Evolutionary conservation across 1,284 basidiomycete species (phyloP), one percentile per base, ranked within the genome.

Genomic region (Ceratobasidium sp.): DNA sequence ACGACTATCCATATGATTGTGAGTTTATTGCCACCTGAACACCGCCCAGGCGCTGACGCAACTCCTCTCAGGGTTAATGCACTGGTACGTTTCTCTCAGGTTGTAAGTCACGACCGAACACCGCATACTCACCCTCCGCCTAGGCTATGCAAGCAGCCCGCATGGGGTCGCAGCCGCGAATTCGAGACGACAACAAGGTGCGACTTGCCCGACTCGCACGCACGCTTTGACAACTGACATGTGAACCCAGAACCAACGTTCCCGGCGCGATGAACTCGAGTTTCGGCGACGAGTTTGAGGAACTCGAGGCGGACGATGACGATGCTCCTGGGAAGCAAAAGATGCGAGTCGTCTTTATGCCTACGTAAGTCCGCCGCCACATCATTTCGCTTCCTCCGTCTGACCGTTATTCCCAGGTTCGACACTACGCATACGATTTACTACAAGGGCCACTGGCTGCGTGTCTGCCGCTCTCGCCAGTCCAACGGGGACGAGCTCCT

Each of bases 371-470:
- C 23, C 55, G 35, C 46, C 55, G 30, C 49, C 44, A 28, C 47
- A 44, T 41, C 50, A 6, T 59, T 50, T 47, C 26, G 26, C 38
- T 21, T 35, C 14, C 6, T 14, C 49, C 44, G 32, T 44, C 72
- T 54, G 16, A 13, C 50, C 28, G 11, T 62, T 26, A 4, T 18
- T 7, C 28, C 49, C 71, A 38, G 50, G 26, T 52, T 63, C 61
- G 91, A 93, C 79, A 91, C 90, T 18, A 93, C 91, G 1, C 91
- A 93, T 79, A 93, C 91, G 44, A 92, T 93, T 73, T 93, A 88
- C 79, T 93, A 92, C 83, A 86, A 86, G 63, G 89, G 89, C 0
- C 92, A 93, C 80, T 93, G 91, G 91, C 84, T 93, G 72, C 85
- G 92, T 44, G 89, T 93, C 21, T 84, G 86, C 59, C 85, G 91